These are phyloP conservation scores for Coemansia aciculifera DNA, from an alignment of 192 early-diverging fungal species.

Conservation along the genomic window DNA sequence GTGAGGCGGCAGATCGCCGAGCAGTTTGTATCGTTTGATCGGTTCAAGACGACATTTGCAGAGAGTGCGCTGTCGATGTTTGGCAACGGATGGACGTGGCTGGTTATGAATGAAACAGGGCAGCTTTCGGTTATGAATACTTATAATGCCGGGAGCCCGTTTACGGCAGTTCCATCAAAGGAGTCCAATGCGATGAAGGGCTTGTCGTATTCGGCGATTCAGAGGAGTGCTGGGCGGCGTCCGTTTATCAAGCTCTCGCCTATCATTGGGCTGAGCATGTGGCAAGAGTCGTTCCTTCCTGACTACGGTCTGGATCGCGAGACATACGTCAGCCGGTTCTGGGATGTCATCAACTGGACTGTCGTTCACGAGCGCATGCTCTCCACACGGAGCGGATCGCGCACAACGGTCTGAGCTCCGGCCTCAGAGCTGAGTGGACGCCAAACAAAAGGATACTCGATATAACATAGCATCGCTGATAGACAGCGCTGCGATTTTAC, in stretches of 20 bases:
- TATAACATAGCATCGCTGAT: not conserved
- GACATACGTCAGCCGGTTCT: conserved; percentile 49
- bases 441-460: not conserved
- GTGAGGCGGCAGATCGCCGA: conserved; percentile 30
- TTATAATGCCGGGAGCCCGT: conserved; percentile 44
- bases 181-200: conserved; percentile 7
- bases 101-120: conserved; percentile 42
- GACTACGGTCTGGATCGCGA: conserved; percentile 50
- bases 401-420: not conserved
- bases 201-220: conserved; percentile 30
- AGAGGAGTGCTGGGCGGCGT: conserved; percentile 18
- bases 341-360: conserved; percentile 54
- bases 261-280: conserved; percentile 54
- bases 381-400: conserved; percentile 4
- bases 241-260: conserved; percentile 37
- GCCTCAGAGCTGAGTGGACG: not conserved
- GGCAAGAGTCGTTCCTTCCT: conserved; percentile 54
- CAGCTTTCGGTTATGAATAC: conserved; percentile 53
- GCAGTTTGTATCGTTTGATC: conserved; percentile 42
- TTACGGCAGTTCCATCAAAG: conserved; percentile 37
- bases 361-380: conserved; percentile 47
- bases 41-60: conserved; percentile 43
- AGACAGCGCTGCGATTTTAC: not conserved
- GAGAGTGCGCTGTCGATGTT: conserved; percentile 46
- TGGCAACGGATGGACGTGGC: conserved; percentile 58